Percentiles rank a stretch among this genome's conserved stretches.
These are phyloP conservation scores for Petrea volubilis DNA, from an alignment of 257 asterid species.

Conservation along the genomic window DNA sequence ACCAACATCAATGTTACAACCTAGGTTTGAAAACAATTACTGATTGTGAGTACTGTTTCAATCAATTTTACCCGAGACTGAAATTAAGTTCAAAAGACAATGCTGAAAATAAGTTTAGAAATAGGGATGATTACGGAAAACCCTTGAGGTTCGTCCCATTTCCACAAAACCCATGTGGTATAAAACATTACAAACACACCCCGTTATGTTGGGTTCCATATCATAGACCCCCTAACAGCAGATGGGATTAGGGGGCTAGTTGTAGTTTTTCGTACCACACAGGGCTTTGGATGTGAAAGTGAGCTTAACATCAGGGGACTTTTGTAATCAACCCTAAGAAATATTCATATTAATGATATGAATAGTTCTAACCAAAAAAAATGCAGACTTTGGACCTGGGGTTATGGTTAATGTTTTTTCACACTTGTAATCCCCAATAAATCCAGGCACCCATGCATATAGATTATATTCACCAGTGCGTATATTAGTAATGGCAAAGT, in stretches of 20 bases:
- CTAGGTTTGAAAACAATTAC: conserved; percentile 30
- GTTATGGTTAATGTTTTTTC: conserved; percentile 39
- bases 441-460: conserved; percentile 65
- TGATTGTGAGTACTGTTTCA: conserved; percentile 2
- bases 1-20: conserved; percentile 48
- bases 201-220: too few relatives aligned
- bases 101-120: neutral
- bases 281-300: too few relatives aligned
- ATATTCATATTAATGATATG: neutral
- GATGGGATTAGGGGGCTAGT: too few relatives aligned
- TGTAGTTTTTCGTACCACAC: too few relatives aligned
- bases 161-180: too few relatives aligned
- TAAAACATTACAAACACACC: too few relatives aligned
- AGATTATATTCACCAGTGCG: conserved; percentile 66
- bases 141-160: too few relatives aligned
- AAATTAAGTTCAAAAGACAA: neutral
- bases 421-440: conserved; percentile 61
- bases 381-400: conserved; percentile 40
- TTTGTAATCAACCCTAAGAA: too few relatives aligned
- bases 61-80: neutral
- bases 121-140: too few relatives aligned
- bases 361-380: conserved; percentile 12
- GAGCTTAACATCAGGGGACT: too few relatives aligned
- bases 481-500: conserved; percentile 43
- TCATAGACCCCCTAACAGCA: too few relatives aligned